These are phyloP conservation scores for Exsudoporus frostii DNA, from an alignment of 768 basidiomycete genomes.

Conservation along the genomic window DNA sequence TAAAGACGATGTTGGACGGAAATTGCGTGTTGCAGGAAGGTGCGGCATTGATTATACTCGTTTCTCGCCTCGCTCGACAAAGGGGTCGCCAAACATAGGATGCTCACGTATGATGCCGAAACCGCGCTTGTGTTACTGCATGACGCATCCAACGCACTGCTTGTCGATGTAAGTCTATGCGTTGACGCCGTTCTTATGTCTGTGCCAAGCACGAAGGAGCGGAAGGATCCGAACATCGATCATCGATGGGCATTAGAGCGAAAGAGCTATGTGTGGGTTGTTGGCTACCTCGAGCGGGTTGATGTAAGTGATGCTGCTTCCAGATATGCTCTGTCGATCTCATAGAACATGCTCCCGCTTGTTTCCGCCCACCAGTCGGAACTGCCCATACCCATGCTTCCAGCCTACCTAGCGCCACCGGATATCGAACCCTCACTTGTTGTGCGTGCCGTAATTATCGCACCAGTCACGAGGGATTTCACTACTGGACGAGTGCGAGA, in stretches of 20 bases:
- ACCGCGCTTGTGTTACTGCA: constrained; percentile 46
- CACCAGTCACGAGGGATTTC: constrained; percentile 43
- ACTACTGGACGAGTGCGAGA: constrained; percentile 30
- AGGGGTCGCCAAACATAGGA: constrained; percentile 35
- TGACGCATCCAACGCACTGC: constrained; percentile 48
- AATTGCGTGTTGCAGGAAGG: constrained; percentile 61
- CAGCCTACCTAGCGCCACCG: constrained; percentile 38
- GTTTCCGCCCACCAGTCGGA: constrained; percentile 30
- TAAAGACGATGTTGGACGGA: constrained; percentile 41
- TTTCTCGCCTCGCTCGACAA: constrained; percentile 12
- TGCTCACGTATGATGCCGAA: constrained; percentile 53
- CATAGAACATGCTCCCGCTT: constrained; percentile 13
- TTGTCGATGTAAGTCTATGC: constrained; percentile 57
- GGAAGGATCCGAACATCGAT: constrained; percentile 11
- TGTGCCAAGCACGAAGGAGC: constrained; percentile 1
- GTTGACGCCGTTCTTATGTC: constrained; percentile 34
- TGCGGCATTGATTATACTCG: constrained; percentile 31
- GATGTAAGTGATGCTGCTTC: constrained; percentile 35
- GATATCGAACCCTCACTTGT: constrained; percentile 45
- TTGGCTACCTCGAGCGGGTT: constrained; percentile 56
- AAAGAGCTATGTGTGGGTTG: constrained; percentile 47
- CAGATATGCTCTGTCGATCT: constrained; percentile 9
- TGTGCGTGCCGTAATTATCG: constrained; percentile 52
- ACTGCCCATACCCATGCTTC: constrained; percentile 42
- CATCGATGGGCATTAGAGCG: constrained; percentile 52